Base-by-base conservation (phyloP, 768 basidiomycete genomes). In the Leccinum imitatum region DNA sequence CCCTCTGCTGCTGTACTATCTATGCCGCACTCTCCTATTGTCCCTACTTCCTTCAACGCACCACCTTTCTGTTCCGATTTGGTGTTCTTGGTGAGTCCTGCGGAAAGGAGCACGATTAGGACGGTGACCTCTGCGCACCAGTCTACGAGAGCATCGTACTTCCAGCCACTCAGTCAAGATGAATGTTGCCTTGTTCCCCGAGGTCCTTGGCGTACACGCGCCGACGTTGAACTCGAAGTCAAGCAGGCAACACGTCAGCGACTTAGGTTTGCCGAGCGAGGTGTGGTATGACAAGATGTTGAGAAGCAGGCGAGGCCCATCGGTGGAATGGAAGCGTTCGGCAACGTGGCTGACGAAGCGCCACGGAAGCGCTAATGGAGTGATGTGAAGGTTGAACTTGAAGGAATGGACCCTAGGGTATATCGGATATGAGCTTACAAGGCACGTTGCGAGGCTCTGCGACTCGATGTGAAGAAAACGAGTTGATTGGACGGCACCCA, bases 151-250 rank as follows among this genome's bases (percentile, higher is more conserved):
- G 27, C 27, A 30, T 30, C 27, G 27, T 30, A 0, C 9, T 30
- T 30, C 8, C 27, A 94, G 84, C 86, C 91, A 94, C 67, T 95
- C 93, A 1, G 86, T 86, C 21, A 96, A 79, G 31, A 92, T 74
- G 74, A 84, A 96, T 4, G 81, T 73, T 13, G 88, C 76, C 73
- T 98, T 97, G 56, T 33, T 98, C 94, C 3, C 85, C 80, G 47
- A 97, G 73, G 1, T 84, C 87, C 67, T 96, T 95, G 51, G 39
- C 39, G 35, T 17, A 17, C 17, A 39, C 6, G 15, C 15, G 39
- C 39, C 17, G 39, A 39, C 39, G 39, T 9, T 17, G 39, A 39
- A 39, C 2, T 39, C 1, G 2, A 39, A 17, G 17, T 17, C 17
- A 39, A 39, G 17, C 17, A 39, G 39, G 17, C 17, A 39, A 17